phyloP scores from a whole-genome alignment of 1,284 basidiomycete species.

The Cutaneotrichosporon sp. region DNA sequence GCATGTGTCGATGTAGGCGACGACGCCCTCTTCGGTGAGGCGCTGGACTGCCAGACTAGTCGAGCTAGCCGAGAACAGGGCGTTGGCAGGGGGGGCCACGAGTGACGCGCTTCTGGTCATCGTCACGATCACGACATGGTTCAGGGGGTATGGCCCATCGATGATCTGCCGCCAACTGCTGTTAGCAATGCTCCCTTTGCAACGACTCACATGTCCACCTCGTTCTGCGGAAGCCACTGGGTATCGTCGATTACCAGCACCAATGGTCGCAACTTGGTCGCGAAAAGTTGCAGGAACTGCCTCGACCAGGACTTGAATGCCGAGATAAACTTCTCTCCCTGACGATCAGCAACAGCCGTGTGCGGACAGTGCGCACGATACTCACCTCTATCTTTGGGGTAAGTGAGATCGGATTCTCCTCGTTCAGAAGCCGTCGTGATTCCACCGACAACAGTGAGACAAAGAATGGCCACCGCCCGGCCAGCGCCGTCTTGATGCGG shows the following conservation, averaged over 20 bases:
- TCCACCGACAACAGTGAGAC: conserved; percentile 36
- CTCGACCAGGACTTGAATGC: conserved; percentile 37
- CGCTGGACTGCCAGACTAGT: conserved; percentile 21
- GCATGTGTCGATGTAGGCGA: conserved; percentile 26
- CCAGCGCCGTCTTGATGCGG: conserved; percentile 33
- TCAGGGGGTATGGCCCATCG: conserved; percentile 22
- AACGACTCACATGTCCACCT: conserved; percentile 32
- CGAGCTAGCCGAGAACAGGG: conserved; percentile 14
- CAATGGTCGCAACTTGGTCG: conserved; percentile 36
- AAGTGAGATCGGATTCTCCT: conserved; percentile 6
- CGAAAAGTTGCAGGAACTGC: conserved; percentile 45
- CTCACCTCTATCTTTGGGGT: conserved; percentile 23
- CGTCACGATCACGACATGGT: conserved; percentile 36
- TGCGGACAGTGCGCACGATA: background rate
- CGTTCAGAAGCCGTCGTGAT: conserved; percentile 31
- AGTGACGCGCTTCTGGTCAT: conserved; percentile 14
- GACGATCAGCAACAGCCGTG: conserved; percentile 5
- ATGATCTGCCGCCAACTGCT: conserved; percentile 29
- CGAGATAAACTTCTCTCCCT: conserved; percentile 34
- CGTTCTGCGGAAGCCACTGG: conserved; percentile 44
- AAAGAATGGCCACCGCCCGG: conserved; percentile 36
- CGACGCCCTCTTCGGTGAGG: conserved; percentile 33
- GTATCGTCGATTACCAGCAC: conserved; percentile 47
- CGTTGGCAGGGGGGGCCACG: background rate
- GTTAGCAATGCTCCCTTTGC: background rate